A percentile compares a stretch with the other conserved stretches of the same genome.
phyloP scores from a whole-genome alignment of 345 rosid species.

The Clarkia xantiana region DNA sequence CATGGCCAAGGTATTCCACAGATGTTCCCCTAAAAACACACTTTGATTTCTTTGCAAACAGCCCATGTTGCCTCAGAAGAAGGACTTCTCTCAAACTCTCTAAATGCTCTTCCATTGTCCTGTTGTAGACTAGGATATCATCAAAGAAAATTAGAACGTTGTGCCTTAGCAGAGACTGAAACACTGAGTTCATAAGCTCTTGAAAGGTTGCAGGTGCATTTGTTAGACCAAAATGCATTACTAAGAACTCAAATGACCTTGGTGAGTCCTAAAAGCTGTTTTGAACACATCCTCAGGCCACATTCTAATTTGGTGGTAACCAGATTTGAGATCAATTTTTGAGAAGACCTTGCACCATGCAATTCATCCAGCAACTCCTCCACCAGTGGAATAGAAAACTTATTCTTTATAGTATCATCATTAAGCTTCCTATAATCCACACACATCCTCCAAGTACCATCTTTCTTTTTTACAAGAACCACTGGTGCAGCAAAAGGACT shows the following conservation, averaged over 20 bases:
- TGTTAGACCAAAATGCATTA: not conserved
- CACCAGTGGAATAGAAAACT: not conserved
- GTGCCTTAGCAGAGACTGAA: not conserved
- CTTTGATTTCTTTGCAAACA: not conserved
- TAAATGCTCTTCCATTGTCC: not conserved
- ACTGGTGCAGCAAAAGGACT: not conserved
- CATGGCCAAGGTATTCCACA: not conserved
- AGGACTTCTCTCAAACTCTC: not conserved
- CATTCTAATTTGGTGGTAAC: not conserved
- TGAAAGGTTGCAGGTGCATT: not conserved
- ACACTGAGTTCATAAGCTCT: not conserved
- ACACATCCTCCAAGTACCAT: not conserved
- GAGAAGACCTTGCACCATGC: not conserved
- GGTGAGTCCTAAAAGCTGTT: not conserved
- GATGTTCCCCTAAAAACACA: not conserved
- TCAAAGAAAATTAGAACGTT: not conserved
- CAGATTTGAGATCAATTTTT: not conserved
- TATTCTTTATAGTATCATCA: not conserved
- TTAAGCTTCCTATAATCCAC: not conserved
- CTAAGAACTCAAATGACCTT: not conserved
- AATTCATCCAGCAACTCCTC: not conserved
- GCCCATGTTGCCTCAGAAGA: not conserved
- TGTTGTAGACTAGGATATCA: not conserved
- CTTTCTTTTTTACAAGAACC: not conserved
- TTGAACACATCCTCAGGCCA: not conserved